Conservation (phyloP, 2,329 filamentous ascomycete species). For the Myriosclerotinia scirpicola region DNA sequence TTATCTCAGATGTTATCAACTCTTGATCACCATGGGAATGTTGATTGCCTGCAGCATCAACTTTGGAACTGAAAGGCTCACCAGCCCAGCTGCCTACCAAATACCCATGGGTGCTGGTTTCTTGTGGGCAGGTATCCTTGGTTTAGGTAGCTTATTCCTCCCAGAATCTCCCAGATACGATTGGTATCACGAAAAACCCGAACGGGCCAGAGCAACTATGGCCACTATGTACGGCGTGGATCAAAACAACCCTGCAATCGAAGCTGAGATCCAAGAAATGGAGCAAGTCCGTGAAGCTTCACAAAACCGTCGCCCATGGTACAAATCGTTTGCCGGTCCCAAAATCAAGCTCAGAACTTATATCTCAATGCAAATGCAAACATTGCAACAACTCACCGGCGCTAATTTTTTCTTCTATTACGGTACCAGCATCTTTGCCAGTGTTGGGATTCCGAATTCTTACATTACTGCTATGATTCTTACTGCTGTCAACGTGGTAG, state of each 20-base stretch:
- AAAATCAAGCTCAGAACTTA: slow-evolving; percentile 64
- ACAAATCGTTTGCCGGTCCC: slow-evolving; percentile 60
- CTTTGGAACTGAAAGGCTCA: slow-evolving; percentile 46
- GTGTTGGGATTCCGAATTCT: slow-evolving; percentile 61
- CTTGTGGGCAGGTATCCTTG: slow-evolving; percentile 53
- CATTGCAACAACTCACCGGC: slow-evolving; percentile 68
- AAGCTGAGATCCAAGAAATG: slow-evolving; percentile 54
- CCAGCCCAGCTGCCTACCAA: slow-evolving; percentile 55
- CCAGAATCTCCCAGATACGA: slow-evolving; percentile 60
- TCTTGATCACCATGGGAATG: slow-evolving; percentile 72
- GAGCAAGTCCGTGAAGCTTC: slow-evolving; percentile 45
- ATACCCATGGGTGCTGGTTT: slow-evolving; percentile 60
- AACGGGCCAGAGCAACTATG: slow-evolving; percentile 51
- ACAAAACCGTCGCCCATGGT: slow-evolving; percentile 57
- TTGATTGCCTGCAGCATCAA: slow-evolving; percentile 57
- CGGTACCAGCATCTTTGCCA: slow-evolving; percentile 65
- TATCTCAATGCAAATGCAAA: slow-evolving; percentile 63
- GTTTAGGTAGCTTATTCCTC: slow-evolving; percentile 52
- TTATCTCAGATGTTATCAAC: slow-evolving; percentile 59
- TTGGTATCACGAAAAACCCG: slow-evolving; percentile 49
- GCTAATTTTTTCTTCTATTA: slow-evolving; percentile 66
- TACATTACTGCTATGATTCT: slow-evolving; percentile 69
- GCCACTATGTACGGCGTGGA: slow-evolving; percentile 52
- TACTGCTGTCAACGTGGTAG: slow-evolving; percentile 65
- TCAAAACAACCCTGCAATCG: slow-evolving; percentile 48